Evolutionary conservation across 2,329 filamentous ascomycete species (phyloP).

Genomic region (Ophiocordyceps sinensis): DNA sequence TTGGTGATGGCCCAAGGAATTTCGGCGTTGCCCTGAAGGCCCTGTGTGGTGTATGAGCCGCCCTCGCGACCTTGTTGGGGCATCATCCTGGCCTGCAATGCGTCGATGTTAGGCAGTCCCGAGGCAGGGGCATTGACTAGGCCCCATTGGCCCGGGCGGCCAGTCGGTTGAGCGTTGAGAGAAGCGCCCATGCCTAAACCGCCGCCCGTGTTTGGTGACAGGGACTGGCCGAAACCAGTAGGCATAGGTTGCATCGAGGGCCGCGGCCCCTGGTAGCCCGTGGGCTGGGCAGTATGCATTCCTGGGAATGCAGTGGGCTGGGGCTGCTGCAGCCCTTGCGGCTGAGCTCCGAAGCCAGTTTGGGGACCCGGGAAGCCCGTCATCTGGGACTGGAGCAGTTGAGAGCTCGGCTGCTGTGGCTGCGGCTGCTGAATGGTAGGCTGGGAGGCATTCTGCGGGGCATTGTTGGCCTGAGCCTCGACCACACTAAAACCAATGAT

Average conservation of each 20-base stretch:
- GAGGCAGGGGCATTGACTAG: conserved; percentile 85
- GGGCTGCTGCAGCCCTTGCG: conserved; percentile 47
- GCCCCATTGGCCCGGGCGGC: conserved; percentile 91
- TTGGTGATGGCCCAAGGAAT: conserved; percentile 99
- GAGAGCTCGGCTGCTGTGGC: conserved; percentile 58
- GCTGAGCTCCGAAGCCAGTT: conserved; percentile 41
- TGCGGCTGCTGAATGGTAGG: conserved; percentile 53
- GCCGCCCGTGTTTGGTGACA: conserved; percentile 20
- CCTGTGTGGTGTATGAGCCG: conserved; percentile 68
- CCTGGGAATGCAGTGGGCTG: conserved; percentile 59
- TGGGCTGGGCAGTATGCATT: conserved; percentile 53
- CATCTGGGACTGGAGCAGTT: conserved; percentile 50
- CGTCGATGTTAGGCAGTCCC: conserved; percentile 86
- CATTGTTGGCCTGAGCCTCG: conserved; percentile 51
- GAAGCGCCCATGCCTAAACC: conserved; percentile 44
- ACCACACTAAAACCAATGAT: conserved; percentile 92
- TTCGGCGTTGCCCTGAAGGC: conserved; percentile 82
- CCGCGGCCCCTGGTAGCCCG: conserved; percentile 72
- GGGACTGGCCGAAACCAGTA: conserved; percentile 37
- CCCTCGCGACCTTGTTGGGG: conserved; percentile 84
- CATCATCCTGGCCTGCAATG: conserved; percentile 90
- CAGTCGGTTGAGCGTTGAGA: conserved; percentile 87
- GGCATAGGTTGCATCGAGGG: conserved; percentile 78
- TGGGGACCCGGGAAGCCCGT: conserved; percentile 50
- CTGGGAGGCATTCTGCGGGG: conserved; percentile 44